Percentiles rank a stretch among this genome's conserved stretches.
These are phyloP conservation scores for Gleditsia sinensis DNA, from an alignment of 306 rosid species.

Conservation along the genomic window DNA sequence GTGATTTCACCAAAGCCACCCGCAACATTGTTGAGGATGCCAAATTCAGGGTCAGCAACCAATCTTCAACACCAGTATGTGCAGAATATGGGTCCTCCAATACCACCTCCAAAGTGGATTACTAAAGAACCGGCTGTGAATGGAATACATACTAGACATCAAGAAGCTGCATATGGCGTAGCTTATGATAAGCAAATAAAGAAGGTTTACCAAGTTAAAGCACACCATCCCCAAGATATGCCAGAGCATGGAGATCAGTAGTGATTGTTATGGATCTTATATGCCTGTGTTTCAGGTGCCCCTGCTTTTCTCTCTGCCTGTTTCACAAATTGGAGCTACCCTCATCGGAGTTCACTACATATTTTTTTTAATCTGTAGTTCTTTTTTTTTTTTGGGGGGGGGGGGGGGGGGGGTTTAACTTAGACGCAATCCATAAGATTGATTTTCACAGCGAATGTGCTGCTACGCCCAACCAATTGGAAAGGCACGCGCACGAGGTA, in stretches of 20 bases:
- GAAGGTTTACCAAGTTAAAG: constrained; percentile 68
- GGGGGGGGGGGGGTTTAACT: constrained; percentile 21
- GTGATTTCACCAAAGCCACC: constrained; percentile 41
- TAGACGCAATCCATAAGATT: constrained; percentile 1
- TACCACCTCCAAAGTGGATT: constrained; percentile 89
- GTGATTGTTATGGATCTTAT: constrained; percentile 39
- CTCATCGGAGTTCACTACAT: constrained; percentile 27
- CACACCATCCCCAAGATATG: constrained; percentile 51
- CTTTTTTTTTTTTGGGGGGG: constrained; percentile 16
- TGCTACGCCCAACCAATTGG: background rate
- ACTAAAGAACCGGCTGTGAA: constrained; percentile 50
- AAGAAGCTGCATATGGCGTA: constrained; percentile 54
- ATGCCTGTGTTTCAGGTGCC: constrained; percentile 30
- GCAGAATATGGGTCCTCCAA: constrained; percentile 66
- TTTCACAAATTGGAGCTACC: constrained; percentile 29
- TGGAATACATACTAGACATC: constrained; percentile 57
- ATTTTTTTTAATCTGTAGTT: background rate
- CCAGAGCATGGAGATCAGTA: constrained; percentile 47
- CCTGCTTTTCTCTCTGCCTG: constrained; percentile 28
- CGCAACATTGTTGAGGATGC: constrained; percentile 34
- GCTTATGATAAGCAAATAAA: constrained; percentile 62
- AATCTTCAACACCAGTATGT: constrained; percentile 45
- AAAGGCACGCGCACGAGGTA: background rate
- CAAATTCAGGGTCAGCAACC: constrained; percentile 48
- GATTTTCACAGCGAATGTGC: background rate